Conservation (phyloP, 768 basidiomycete genomes). For the Lentinus brumalis region DNA sequence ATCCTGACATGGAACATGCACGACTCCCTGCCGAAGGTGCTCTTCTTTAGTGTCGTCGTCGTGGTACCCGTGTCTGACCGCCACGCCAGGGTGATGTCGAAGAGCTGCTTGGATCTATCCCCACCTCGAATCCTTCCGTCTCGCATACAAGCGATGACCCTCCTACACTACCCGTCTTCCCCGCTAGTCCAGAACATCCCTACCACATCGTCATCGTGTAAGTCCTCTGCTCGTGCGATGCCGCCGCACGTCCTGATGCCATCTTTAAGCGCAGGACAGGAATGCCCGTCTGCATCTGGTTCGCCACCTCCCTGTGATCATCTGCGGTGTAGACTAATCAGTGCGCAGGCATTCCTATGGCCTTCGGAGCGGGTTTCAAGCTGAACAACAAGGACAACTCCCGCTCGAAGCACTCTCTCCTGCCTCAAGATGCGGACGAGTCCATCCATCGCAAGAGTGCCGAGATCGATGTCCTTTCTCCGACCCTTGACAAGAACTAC, state of each 20-base stretch:
- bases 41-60: neutral
- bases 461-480: slow-evolving; percentile 14
- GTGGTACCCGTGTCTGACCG: slow-evolving; percentile 3
- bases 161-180: slow-evolving; percentile 47
- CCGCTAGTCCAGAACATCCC: slow-evolving; percentile 58
- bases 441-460: slow-evolving; percentile 15
- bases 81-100: slow-evolving; percentile 65
- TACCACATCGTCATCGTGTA: slow-evolving; percentile 82
- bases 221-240: slow-evolving; percentile 29
- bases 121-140: slow-evolving; percentile 34
- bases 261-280: slow-evolving; percentile 63
- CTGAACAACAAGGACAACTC: slow-evolving; percentile 49
- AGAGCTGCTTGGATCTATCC: slow-evolving; percentile 68
- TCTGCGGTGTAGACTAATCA: neutral
- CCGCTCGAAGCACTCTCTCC: slow-evolving; percentile 6
- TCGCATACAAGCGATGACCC: slow-evolving; percentile 25
- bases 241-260: slow-evolving; percentile 18
- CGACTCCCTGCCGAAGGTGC: slow-evolving; percentile 74
- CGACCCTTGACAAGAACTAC: slow-evolving; percentile 17
- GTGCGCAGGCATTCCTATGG: slow-evolving; percentile 69
- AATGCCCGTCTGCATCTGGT: slow-evolving; percentile 84
- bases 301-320: slow-evolving; percentile 5
- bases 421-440: slow-evolving; percentile 30
- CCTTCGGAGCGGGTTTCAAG: slow-evolving; percentile 76
- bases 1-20: slow-evolving; percentile 89